A percentile compares a stretch with the other conserved stretches of the same genome.
Evolutionary conservation across 2,329 filamentous ascomycete species (phyloP).

Genomic region (Neobulgaria alba): DNA sequence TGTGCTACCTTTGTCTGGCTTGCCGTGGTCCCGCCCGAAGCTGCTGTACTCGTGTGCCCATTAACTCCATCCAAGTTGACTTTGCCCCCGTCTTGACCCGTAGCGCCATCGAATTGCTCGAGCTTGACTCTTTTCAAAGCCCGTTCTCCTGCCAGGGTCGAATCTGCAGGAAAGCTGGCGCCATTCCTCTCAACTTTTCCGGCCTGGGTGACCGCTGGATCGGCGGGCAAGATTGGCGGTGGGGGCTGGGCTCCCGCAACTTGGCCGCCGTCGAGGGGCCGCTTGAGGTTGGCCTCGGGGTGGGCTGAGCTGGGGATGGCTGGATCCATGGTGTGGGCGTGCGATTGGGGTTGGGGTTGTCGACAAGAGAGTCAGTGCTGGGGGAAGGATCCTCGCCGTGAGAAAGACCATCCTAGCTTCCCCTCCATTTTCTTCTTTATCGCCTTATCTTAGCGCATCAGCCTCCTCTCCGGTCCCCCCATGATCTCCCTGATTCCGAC

Average conservation of each 20-base stretch:
- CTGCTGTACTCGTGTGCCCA: too few species aligned
- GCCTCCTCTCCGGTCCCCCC: conserved; percentile 3
- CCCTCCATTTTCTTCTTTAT: conserved; percentile 17
- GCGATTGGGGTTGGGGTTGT: too few species aligned
- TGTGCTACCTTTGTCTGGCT: too few species aligned
- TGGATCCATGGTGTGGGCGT: too few species aligned
- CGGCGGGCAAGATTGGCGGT: conserved; percentile 21
- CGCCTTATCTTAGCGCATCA: conserved; percentile 23
- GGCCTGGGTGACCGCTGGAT: conserved; percentile 25
- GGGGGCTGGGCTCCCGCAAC: conserved; percentile 16
- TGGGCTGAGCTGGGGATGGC: too few species aligned
- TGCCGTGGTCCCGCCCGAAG: too few species aligned
- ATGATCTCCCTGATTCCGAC: too few species aligned
- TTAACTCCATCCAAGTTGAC: background rate
- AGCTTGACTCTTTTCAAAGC: conserved; percentile 53
- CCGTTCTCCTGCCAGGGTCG: conserved; percentile 29
- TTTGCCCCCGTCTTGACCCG: background rate
- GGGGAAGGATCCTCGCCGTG: too few species aligned
- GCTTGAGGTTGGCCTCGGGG: conserved; percentile 23
- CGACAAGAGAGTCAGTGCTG: too few species aligned
- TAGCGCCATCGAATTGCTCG: background rate
- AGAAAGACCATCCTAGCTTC: conserved; percentile 5
- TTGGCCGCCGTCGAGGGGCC: conserved; percentile 13
- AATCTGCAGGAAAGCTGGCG: conserved; percentile 19
- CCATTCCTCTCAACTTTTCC: conserved; percentile 24